Percentiles rank a stretch among this genome's conserved stretches.
Conservation (phyloP, 495 filamentous ascomycete genomes). For the Barbatosphaeria neglecta region DNA sequence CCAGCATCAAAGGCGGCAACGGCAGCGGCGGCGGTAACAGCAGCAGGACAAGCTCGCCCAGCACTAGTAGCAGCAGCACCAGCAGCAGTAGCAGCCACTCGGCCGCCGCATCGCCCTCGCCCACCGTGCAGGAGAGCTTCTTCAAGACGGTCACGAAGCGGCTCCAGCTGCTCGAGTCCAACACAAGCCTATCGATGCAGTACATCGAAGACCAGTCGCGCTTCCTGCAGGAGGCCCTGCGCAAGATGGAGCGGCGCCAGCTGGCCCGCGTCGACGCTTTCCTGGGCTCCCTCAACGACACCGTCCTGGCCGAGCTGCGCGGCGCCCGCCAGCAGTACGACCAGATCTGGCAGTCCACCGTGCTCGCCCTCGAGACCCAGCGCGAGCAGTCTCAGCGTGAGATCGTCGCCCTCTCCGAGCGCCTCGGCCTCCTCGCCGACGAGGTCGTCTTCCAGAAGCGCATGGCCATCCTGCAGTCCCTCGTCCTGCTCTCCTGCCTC, state of each 20-base stretch:
- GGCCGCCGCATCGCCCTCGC: slow-evolving; percentile 55
- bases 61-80: slow-evolving; percentile 26
- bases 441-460: slow-evolving; percentile 94
- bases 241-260: slow-evolving; percentile 81
- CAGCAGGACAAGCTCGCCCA: too few species aligned
- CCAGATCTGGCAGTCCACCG: slow-evolving; percentile 89
- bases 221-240: slow-evolving; percentile 82
- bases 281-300: slow-evolving; percentile 71
- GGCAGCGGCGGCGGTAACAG: slow-evolving; percentile 29
- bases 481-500: slow-evolving; percentile 79
- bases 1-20: slow-evolving; percentile 5
- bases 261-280: slow-evolving; percentile 71
- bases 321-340: slow-evolving; percentile 81
- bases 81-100: slow-evolving; percentile 36
- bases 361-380: slow-evolving; percentile 81
- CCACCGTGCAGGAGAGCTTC: slow-evolving; percentile 90
- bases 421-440: slow-evolving; percentile 78
- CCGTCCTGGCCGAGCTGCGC: slow-evolving; percentile 74
- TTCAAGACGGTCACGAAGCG: slow-evolving; percentile 95
- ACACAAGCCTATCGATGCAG: slow-evolving; percentile 82
- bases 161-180: slow-evolving; percentile 78
- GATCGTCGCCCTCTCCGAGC: slow-evolving; percentile 65
- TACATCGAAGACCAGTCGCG: slow-evolving; percentile 96
- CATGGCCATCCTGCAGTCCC: slow-evolving; percentile 78
- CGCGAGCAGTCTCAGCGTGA: slow-evolving; percentile 70